Evolutionary conservation across 2,329 filamentous ascomycete genomes (phyloP).

Genomic region (Verticillium tricorpus): DNA sequence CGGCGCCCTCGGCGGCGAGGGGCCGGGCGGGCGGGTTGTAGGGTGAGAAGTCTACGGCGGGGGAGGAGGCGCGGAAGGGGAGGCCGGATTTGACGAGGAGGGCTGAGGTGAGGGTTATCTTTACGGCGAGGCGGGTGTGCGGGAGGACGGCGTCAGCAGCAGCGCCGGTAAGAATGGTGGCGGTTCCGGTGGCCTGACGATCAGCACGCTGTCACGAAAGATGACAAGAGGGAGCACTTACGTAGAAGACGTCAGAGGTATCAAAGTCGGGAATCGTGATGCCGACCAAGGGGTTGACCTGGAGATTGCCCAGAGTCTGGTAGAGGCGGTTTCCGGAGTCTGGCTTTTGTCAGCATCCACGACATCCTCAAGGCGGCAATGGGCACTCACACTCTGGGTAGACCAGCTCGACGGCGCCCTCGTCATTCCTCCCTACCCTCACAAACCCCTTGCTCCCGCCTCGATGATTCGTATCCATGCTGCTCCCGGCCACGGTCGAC

Average conservation of each 20-base stretch:
- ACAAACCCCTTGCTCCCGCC: constrained; percentile 73
- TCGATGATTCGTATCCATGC: constrained; percentile 82
- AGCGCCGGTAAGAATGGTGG: constrained; percentile 61
- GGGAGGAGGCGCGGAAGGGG: constrained; percentile 55
- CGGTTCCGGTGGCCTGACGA: constrained; percentile 54
- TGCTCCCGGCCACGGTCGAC: constrained; percentile 57
- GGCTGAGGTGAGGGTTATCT: constrained; percentile 56
- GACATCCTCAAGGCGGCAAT: not conserved
- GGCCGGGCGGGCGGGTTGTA: constrained; percentile 74
- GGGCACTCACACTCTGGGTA: constrained; percentile 65
- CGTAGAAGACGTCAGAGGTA: constrained; percentile 67
- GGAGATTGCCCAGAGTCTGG: constrained; percentile 76
- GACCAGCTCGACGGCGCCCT: constrained; percentile 45
- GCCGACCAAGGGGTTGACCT: constrained; percentile 61
- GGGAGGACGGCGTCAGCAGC: constrained; percentile 60
- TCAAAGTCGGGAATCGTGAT: constrained; percentile 70
- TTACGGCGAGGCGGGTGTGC: constrained; percentile 68
- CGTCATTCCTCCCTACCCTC: constrained; percentile 57
- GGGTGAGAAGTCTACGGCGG: constrained; percentile 56
- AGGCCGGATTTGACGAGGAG: constrained; percentile 62
- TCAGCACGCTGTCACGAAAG: not conserved
- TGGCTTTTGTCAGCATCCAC: constrained; percentile 9
- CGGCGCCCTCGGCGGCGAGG: constrained; percentile 52
- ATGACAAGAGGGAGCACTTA: constrained; percentile 7
- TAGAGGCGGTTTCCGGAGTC: constrained; percentile 79